These are phyloP conservation scores for Lichtheimia ramosa DNA, from an alignment of 371 early-diverging fungal species.

Conservation along the genomic window DNA sequence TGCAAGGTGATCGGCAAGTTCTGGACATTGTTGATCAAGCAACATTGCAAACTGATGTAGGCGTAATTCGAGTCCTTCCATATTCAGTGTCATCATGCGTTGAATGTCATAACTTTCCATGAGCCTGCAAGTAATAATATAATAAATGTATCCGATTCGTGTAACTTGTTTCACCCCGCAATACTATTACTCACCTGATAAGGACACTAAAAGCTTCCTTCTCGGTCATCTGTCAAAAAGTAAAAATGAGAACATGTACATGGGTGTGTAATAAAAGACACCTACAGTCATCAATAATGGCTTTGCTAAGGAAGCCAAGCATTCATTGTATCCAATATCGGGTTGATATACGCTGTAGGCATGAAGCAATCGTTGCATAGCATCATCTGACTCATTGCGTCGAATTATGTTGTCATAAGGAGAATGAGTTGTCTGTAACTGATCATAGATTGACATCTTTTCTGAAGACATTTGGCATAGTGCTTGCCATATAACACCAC, in stretches of 20 bases:
- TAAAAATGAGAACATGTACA: background rate
- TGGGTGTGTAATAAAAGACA: background rate
- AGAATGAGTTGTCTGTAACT: constrained; percentile 65
- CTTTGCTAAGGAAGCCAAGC: constrained; percentile 80
- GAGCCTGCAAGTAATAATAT: constrained; percentile 31
- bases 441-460: constrained; percentile 77
- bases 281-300: constrained; percentile 78
- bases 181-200: constrained; percentile 35
- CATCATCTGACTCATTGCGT: constrained; percentile 65
- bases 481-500: constrained; percentile 89
- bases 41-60: constrained; percentile 82
- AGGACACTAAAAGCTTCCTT: constrained; percentile 87
- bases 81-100: constrained; percentile 67
- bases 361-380: constrained; percentile 78
- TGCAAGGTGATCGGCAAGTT: constrained; percentile 69
- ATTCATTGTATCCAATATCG: constrained; percentile 92
- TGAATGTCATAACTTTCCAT: constrained; percentile 83
- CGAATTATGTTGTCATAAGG: constrained; percentile 86
- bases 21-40: constrained; percentile 74
- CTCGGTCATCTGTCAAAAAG: constrained; percentile 74
- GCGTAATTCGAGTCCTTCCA: constrained; percentile 80
- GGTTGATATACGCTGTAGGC: constrained; percentile 88
- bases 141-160: constrained; percentile 19
- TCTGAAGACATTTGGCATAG: constrained; percentile 73
- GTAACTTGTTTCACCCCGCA: background rate